Percentiles rank a stretch among this genome's conserved stretches.
phyloP scores from a whole-genome alignment of 1,284 basidiomycete species.

The Pascua guehoae region DNA sequence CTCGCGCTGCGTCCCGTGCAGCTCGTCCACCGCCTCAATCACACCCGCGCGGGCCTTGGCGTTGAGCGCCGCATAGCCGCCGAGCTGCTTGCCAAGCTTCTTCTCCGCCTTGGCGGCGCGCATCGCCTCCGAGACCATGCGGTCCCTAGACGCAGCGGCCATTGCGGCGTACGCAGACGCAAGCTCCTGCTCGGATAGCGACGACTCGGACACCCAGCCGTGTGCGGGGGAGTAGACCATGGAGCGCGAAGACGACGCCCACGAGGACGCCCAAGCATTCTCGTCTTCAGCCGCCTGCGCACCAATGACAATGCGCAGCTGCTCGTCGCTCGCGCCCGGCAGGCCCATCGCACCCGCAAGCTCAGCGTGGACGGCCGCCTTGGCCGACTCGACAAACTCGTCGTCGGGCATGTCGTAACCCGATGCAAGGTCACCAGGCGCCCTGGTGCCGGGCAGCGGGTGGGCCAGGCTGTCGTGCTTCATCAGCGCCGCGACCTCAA shows the following conservation, averaged over 20 bases:
- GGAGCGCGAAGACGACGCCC: constrained; percentile 61
- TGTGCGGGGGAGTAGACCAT: constrained; percentile 62
- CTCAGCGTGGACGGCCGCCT: constrained; percentile 70
- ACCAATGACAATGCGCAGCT: constrained; percentile 69
- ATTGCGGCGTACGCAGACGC: constrained; percentile 63
- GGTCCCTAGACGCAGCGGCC: constrained; percentile 63
- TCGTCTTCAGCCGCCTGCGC: constrained; percentile 61
- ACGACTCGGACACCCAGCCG: constrained; percentile 65
- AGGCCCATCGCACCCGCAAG: constrained; percentile 76
- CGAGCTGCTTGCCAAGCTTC: constrained; percentile 79
- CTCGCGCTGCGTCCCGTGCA: constrained; percentile 65
- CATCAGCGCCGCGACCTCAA: constrained; percentile 74
- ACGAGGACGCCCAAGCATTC: constrained; percentile 58
- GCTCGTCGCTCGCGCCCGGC: constrained; percentile 72
- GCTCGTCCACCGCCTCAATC: constrained; percentile 63
- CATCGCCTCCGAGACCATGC: constrained; percentile 75
- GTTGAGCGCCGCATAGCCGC: constrained; percentile 82
- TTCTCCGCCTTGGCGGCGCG: constrained; percentile 86
- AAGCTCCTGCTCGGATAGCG: constrained; percentile 60
- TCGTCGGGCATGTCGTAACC: constrained; percentile 74
- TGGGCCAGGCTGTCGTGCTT: constrained; percentile 84
- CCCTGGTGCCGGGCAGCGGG: constrained; percentile 78
- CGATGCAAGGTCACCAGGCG: constrained; percentile 69
- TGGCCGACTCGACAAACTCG: constrained; percentile 69
- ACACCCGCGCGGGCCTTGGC: constrained; percentile 66